Evolutionary conservation across 2,329 filamentous ascomycete species (phyloP).

Genomic region (Raffaelea deltoideospora): DNA sequence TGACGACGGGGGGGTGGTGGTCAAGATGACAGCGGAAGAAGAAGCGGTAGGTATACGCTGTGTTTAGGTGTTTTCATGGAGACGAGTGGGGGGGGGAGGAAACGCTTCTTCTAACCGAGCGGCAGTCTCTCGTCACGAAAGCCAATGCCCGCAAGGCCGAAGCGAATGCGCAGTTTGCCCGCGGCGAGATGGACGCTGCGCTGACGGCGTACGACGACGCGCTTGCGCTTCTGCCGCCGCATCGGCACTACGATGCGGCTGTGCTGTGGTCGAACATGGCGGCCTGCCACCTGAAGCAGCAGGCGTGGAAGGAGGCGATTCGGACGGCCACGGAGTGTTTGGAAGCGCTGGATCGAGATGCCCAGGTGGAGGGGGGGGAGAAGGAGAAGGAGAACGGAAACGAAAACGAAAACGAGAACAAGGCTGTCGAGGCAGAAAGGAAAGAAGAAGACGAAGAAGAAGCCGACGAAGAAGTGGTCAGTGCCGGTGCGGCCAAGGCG

Average conservation of each 20-base stretch:
- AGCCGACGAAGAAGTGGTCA: slow-evolving; percentile 43
- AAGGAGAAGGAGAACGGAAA: slow-evolving; percentile 37
- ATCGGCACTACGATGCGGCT: slow-evolving; percentile 76
- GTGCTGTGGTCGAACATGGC: slow-evolving; percentile 81
- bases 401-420: slow-evolving; percentile 17
- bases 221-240: slow-evolving; percentile 61
- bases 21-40: slow-evolving; percentile 35
- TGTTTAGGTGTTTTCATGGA: too few relatives aligned
- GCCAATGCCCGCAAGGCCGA: slow-evolving; percentile 58
- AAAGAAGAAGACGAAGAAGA: slow-evolving; percentile 26
- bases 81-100: too few relatives aligned
- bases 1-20: slow-evolving; percentile 10
- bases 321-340: slow-evolving; percentile 58
- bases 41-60: slow-evolving; percentile 24
- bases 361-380: slow-evolving; percentile 19
- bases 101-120: not conserved
- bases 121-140: slow-evolving; percentile 50
- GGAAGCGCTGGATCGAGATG: slow-evolving; percentile 44
- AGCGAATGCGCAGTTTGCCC: slow-evolving; percentile 68
- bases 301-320: slow-evolving; percentile 73
- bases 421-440: slow-evolving; percentile 23
- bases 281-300: slow-evolving; percentile 72
- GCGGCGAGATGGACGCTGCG: slow-evolving; percentile 58
- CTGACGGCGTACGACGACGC: slow-evolving; percentile 74
- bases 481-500: slow-evolving; percentile 38